phyloP scores from a whole-genome alignment of 257 asterid genomes.

The Gynochthodes officinalis region DNA sequence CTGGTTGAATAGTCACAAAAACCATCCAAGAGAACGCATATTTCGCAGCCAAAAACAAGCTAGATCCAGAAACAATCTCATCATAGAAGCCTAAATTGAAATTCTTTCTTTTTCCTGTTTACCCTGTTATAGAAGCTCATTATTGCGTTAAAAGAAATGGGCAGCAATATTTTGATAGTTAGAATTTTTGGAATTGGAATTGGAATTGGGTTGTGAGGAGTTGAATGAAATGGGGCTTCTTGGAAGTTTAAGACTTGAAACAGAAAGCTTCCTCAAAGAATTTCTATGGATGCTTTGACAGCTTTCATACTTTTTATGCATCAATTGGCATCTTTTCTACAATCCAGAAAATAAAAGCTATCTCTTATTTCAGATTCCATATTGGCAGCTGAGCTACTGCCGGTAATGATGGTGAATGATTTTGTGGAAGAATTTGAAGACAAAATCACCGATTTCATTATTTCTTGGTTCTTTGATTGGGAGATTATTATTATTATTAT shows the following conservation, averaged over 20 bases:
- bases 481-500: not conserved
- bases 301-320: slow-evolving; percentile 77
- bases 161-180: slow-evolving; percentile 23
- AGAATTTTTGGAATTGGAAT: slow-evolving; percentile 19
- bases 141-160: slow-evolving; percentile 19
- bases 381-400: slow-evolving; percentile 22
- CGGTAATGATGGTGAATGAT: slow-evolving; percentile 33
- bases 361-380: slow-evolving; percentile 47
- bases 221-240: slow-evolving; percentile 50
- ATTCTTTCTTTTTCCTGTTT: slow-evolving; percentile 34
- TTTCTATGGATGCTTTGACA: slow-evolving; percentile 34
- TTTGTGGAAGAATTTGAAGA: slow-evolving; percentile 57
- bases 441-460: slow-evolving; percentile 36
- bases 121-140: slow-evolving; percentile 23
- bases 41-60: slow-evolving; percentile 37
- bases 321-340: slow-evolving; percentile 76
- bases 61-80: slow-evolving; percentile 35
- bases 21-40: slow-evolving; percentile 41
- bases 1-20: slow-evolving; percentile 32
- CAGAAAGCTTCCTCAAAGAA: slow-evolving; percentile 41
- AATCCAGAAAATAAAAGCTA: slow-evolving; percentile 61
- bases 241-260: slow-evolving; percentile 31
- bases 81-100: slow-evolving; percentile 23
- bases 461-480: slow-evolving; percentile 23
- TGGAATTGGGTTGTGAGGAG: slow-evolving; percentile 37